Conservation (phyloP, 768 basidiomycete genomes). For the Boletus sensibilis region DNA sequence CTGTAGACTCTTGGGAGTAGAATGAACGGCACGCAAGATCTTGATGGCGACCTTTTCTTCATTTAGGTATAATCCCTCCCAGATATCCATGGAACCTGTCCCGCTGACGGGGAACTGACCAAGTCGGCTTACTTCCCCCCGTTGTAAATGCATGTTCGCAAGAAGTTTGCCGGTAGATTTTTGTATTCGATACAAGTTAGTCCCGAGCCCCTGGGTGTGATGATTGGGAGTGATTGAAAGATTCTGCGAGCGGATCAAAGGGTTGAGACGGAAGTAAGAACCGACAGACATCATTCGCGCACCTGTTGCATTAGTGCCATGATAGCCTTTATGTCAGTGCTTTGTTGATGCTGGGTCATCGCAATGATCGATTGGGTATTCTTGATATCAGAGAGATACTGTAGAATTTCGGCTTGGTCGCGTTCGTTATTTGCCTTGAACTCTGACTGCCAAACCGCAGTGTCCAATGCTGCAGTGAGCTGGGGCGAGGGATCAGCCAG, state of each 20-base stretch:
- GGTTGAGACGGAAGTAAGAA: neutral
- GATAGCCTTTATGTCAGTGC: slow-evolving; percentile 38
- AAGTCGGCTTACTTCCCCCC: slow-evolving; percentile 51
- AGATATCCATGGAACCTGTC: slow-evolving; percentile 52
- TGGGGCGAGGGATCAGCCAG: slow-evolving; percentile 20
- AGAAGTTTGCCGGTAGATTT: slow-evolving; percentile 45
- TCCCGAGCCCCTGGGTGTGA: slow-evolving; percentile 44
- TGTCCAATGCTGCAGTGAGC: slow-evolving; percentile 47
- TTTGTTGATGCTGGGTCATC: slow-evolving; percentile 33
- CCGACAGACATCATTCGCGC: neutral
- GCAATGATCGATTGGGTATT: slow-evolving; percentile 39
- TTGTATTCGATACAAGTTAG: slow-evolving; percentile 52
- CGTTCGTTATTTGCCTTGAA: slow-evolving; percentile 37
- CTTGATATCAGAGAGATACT: slow-evolving; percentile 43
- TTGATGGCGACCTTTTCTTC: slow-evolving; percentile 59
- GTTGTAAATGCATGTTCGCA: slow-evolving; percentile 48
- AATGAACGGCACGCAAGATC: slow-evolving; percentile 50
- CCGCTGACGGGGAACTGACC: slow-evolving; percentile 51
- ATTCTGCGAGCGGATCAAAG: slow-evolving; percentile 22
- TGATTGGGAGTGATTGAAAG: slow-evolving; percentile 14
- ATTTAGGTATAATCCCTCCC: slow-evolving; percentile 54
- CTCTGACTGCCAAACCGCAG: slow-evolving; percentile 48
- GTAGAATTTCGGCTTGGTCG: slow-evolving; percentile 46
- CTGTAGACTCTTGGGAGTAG: slow-evolving; percentile 43
- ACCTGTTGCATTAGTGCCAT: slow-evolving; percentile 55